Evolutionary conservation across 768 basidiomycete genomes (phyloP), one percentile per base, ranked within the genome.

Genomic region (Mycena polygramma): DNA sequence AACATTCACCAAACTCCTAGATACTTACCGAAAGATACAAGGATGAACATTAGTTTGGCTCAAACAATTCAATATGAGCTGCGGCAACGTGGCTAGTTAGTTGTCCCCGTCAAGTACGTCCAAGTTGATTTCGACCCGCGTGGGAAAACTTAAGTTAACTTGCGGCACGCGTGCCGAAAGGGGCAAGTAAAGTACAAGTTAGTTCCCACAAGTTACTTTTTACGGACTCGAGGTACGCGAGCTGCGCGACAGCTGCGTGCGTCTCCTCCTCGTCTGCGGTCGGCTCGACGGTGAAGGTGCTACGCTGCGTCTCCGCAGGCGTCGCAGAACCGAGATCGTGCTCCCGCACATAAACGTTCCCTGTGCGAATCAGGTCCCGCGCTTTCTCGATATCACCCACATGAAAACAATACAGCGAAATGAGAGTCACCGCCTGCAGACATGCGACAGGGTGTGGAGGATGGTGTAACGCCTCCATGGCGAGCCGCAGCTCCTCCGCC

Each of bases 171-270:
- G n/a, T n/a, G n/a, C n/a, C n/a, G n/a, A n/a, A n/a, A n/a, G n/a
- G n/a, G n/a, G n/a, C n/a, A n/a, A n/a, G n/a, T n/a, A n/a, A n/a
- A n/a, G n/a, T n/a, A n/a, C n/a, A n/a, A n/a, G n/a, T n/a, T n/a
- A n/a, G n/a, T n/a, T n/a, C n/a, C n/a, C n/a, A n/a, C n/a, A n/a
- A n/a, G n/a, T n/a, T n/a, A n/a, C n/a, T n/a, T n/a, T n/a, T n/a
- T n/a, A n/a, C n/a, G n/a, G n/a, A n/a, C n/a, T 72, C 71, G 24
- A 68, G 57, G 36, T 68, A 72, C 4, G 68, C 53, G 52, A 72
- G 58, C 26, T 72, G 71, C 24, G 57, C 10, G 15, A 68, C 37
- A 19, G 63, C 62, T 0, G 71, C 71, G 7, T 45, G 66, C 24
- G 36, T 52, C 22, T 68, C 71, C 7, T 19, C 60, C 24, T 15